Evolutionary conservation across 257 asterid genomes (phyloP).

Genomic region (Lycium ferocissimum): DNA sequence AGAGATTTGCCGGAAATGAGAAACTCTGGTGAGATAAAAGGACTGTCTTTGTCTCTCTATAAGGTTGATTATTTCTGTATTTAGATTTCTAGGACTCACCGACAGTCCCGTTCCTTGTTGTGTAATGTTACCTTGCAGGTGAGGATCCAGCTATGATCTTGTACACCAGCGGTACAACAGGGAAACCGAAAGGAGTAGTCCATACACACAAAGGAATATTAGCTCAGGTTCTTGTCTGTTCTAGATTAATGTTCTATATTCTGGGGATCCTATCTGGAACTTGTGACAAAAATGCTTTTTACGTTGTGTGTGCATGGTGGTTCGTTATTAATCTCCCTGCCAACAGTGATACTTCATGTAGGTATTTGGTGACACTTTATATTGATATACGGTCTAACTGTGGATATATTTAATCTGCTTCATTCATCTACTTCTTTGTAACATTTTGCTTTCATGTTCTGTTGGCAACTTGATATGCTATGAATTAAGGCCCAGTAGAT

Average conservation of each 20-base stretch:
- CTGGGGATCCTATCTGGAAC: neutral
- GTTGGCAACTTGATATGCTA: neutral
- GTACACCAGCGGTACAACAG: constrained; percentile 95
- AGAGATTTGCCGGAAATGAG: constrained; percentile 34
- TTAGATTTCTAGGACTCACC: constrained; percentile 19
- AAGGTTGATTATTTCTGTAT: constrained; percentile 8
- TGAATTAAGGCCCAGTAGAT: neutral
- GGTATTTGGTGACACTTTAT: neutral
- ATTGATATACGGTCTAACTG: neutral
- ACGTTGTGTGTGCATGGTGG: neutral
- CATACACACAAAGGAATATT: constrained; percentile 86
- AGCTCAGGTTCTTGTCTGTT: constrained; percentile 67
- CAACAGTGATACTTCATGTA: neutral
- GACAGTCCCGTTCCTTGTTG: constrained; percentile 2
- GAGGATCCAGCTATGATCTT: constrained; percentile 84
- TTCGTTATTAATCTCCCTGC: neutral
- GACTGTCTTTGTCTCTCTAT: constrained; percentile 38
- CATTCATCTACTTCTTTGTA: neutral
- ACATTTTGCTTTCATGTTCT: neutral
- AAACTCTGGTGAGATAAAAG: constrained; percentile 50
- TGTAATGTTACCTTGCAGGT: constrained; percentile 48
- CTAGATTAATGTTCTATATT: neutral
- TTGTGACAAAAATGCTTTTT: neutral
- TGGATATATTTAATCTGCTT: neutral
- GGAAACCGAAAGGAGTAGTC: constrained; percentile 96